These are phyloP conservation scores for Hyaloscypha bicolor DNA, from an alignment of 495 filamentous ascomycete species.

Conservation along the genomic window DNA sequence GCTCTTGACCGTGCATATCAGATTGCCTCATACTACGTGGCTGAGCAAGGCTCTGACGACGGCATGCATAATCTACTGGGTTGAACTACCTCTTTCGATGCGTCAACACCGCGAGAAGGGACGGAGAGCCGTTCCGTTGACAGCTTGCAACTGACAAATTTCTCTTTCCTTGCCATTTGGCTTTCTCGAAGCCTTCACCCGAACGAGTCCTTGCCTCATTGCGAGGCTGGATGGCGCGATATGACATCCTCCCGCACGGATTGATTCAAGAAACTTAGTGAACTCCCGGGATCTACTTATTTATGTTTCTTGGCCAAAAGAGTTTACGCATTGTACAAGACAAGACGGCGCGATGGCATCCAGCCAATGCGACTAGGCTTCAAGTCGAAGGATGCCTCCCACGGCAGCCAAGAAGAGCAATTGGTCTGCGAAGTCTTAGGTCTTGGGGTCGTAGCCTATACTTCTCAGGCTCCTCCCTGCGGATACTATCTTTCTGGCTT, in stretches of 20 bases:
- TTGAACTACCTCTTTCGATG: neutral
- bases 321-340: neutral
- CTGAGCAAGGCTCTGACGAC: neutral
- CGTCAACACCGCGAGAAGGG: neutral
- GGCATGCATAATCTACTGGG: neutral
- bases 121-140: neutral
- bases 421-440: too few species aligned
- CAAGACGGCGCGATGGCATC: neutral
- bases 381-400: too few species aligned
- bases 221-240: neutral
- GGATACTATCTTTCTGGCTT: neutral
- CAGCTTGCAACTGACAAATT: neutral
- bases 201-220: neutral
- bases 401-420: too few species aligned
- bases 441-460: too few species aligned
- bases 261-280: neutral
- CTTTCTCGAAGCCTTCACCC: neutral
- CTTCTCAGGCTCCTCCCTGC: too few species aligned
- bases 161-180: neutral
- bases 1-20: neutral
- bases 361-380: neutral
- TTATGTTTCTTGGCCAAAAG: neutral
- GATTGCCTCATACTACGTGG: neutral
- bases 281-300: neutral
- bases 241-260: neutral